Evolutionary conservation across 2,329 filamentous ascomycete species (phyloP).

Genomic region (Penicillium sp.): DNA sequence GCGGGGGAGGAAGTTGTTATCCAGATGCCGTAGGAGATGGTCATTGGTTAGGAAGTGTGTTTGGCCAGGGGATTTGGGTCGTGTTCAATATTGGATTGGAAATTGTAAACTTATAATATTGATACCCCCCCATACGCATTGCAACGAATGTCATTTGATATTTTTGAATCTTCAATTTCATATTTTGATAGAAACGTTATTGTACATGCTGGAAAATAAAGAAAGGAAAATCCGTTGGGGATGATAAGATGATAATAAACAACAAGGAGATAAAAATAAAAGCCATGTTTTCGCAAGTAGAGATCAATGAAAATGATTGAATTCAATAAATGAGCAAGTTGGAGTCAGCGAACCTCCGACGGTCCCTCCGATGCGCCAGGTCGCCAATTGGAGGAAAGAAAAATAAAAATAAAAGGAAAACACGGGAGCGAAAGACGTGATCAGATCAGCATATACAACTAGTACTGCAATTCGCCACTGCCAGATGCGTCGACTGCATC

Average conservation of each 20-base stretch:
- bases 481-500: constrained; percentile 77
- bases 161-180: constrained; percentile 10
- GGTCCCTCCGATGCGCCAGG: constrained; percentile 17
- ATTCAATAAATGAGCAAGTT: constrained; percentile 12
- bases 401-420: background rate
- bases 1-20: constrained; percentile 58
- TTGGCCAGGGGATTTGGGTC: too few relatives aligned
- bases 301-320: constrained; percentile 5
- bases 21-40: constrained; percentile 43
- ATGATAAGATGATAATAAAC: background rate
- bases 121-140: background rate
- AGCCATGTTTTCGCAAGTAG: background rate
- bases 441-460: constrained; percentile 21
- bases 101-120: background rate
- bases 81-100: background rate
- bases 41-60: background rate
- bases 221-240: constrained; percentile 1
- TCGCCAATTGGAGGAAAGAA: constrained; percentile 10
- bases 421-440: background rate
- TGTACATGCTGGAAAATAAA: constrained; percentile 20
- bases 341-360: constrained; percentile 14
- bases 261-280: constrained; percentile 3
- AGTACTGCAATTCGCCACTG: constrained; percentile 89
- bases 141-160: background rate
- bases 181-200: constrained; percentile 13